These are phyloP conservation scores for Castanopsis chinensis DNA, from an alignment of 306 rosid genomes.

Conservation along the genomic window DNA sequence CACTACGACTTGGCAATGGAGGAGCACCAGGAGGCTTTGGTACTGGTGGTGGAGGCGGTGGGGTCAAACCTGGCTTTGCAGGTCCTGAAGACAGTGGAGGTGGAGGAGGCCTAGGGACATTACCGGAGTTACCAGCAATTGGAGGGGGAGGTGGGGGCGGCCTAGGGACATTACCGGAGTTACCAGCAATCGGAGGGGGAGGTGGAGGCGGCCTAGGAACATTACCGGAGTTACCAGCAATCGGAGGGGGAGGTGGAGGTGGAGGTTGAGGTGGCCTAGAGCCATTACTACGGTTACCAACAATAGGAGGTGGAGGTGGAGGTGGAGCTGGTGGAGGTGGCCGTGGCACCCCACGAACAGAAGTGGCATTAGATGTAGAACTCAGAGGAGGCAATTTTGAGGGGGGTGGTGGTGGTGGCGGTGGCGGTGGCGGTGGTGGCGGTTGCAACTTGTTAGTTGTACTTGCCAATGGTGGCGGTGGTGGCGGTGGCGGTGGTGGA, in stretches of 20 bases:
- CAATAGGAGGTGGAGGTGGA: conserved; percentile 40
- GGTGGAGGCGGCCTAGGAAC: conserved; percentile 29
- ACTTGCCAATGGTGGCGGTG: conserved; percentile 12
- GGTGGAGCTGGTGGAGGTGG: conserved; percentile 28
- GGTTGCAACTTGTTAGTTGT: conserved; percentile 1
- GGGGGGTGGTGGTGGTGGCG: conserved; percentile 13
- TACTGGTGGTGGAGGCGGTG: conserved; percentile 44
- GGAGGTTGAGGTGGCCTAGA: conserved; percentile 19
- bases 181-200: not conserved
- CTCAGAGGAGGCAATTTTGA: not conserved
- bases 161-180: not conserved
- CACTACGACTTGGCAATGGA: conserved; percentile 33
- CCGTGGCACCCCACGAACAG: not conserved
- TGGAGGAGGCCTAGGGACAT: conserved; percentile 29
- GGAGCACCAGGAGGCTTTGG: conserved; percentile 52
- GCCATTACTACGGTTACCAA: not conserved
- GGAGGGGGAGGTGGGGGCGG: conserved; percentile 39
- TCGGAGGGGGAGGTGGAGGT: conserved; percentile 37
- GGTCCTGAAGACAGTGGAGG: conserved; percentile 50
- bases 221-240: not conserved
- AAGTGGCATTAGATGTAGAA: not conserved
- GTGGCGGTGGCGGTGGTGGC: not conserved
- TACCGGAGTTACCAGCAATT: conserved; percentile 13
- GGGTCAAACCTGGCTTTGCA: conserved; percentile 21
- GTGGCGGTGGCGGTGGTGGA: conserved; percentile 21